Percentiles rank a stretch among this genome's conserved stretches.
Conservation (phyloP, 768 basidiomycete species). For the Lactifluus volemus region DNA sequence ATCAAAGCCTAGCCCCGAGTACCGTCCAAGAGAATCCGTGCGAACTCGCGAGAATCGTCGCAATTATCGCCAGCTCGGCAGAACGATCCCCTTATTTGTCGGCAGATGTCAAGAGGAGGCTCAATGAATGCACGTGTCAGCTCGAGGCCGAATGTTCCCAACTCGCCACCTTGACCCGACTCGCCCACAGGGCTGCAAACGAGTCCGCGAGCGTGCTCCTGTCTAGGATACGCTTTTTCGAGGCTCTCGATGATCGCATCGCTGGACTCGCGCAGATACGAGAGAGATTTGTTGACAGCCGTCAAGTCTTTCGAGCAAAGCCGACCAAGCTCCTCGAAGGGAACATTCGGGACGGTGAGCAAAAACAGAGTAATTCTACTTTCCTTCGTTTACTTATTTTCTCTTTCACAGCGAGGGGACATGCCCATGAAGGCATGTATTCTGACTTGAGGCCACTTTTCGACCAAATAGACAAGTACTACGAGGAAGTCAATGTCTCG, state of each 20-base stretch:
- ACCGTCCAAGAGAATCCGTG: constrained; percentile 1
- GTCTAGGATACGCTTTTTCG: constrained; percentile 5
- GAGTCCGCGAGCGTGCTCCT: background rate
- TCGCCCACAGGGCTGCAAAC: background rate
- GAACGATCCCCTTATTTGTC: background rate
- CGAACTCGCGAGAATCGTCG: background rate
- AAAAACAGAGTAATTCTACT: background rate
- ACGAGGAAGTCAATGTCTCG: background rate
- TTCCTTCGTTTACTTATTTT: background rate
- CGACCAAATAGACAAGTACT: constrained; percentile 4
- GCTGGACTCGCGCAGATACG: background rate
- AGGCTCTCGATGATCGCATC: background rate
- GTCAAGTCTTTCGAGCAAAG: background rate
- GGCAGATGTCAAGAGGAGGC: background rate
- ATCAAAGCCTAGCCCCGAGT: background rate
- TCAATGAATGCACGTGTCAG: background rate
- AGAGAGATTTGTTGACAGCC: constrained; percentile 1
- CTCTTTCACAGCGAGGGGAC: background rate
- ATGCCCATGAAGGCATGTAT: background rate
- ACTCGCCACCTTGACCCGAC: background rate
- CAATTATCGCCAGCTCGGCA: background rate
- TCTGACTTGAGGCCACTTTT: background rate
- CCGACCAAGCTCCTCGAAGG: background rate
- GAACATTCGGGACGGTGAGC: background rate
- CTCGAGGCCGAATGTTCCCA: constrained; percentile 8